A percentile compares a stretch with the other conserved stretches of the same genome.
Evolutionary conservation across 2,329 filamentous ascomycete species (phyloP).

Genomic region (Penicillium sp.): DNA sequence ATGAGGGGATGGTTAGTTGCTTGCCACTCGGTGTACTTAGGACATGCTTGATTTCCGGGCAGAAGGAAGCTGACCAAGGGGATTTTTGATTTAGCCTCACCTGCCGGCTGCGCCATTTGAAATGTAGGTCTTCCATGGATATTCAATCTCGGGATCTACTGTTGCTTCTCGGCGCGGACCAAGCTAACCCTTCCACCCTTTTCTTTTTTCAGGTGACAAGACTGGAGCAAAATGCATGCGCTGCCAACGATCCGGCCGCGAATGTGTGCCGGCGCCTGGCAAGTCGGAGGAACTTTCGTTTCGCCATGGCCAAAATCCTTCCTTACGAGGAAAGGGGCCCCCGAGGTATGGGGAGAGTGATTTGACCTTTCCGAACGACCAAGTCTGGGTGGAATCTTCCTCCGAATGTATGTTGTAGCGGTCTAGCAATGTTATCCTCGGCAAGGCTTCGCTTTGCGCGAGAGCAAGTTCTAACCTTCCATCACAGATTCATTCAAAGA

Average conservation of each 20-base stretch:
- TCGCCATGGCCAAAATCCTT: slow-evolving; percentile 42
- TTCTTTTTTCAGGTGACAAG: slow-evolving; percentile 35
- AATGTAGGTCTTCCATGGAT: slow-evolving; percentile 30
- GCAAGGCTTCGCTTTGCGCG: not conserved
- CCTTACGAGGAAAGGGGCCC: slow-evolving; percentile 36
- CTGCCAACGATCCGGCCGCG: slow-evolving; percentile 39
- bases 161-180: not conserved
- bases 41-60: not conserved
- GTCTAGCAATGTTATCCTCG: not conserved
- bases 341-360: slow-evolving; percentile 41
- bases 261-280: slow-evolving; percentile 37
- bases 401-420: slow-evolving; percentile 29
- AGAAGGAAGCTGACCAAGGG: slow-evolving; percentile 12
- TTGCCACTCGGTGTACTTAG: not conserved
- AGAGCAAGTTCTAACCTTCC: slow-evolving; percentile 4
- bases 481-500: slow-evolving; percentile 37
- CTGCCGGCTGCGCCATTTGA: slow-evolving; percentile 42
- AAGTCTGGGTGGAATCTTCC: slow-evolving; percentile 36
- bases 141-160: not conserved
- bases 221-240: slow-evolving; percentile 37
- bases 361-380: slow-evolving; percentile 36
- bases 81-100: slow-evolving; percentile 30
- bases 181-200: not conserved
- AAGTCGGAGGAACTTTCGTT: slow-evolving; percentile 41
- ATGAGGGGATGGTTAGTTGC: slow-evolving; percentile 43